phyloP scores from a whole-genome alignment of 2,329 filamentous ascomycete genomes.

The Apiospora sp. region DNA sequence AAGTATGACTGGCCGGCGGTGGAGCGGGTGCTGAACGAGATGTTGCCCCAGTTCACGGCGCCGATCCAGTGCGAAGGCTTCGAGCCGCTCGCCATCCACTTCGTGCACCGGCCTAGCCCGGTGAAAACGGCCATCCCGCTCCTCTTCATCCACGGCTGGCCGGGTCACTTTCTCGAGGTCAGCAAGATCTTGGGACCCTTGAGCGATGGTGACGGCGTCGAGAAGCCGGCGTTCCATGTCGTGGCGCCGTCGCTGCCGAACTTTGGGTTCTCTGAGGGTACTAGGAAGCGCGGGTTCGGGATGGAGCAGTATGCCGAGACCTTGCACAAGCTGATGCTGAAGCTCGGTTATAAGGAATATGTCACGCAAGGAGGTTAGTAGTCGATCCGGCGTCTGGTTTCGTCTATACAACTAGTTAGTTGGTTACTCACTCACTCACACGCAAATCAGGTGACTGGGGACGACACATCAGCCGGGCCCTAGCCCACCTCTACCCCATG shows the following conservation, averaged over 20 bases:
- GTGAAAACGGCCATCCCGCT: slow-evolving; percentile 41
- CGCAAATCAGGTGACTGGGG: slow-evolving; percentile 70
- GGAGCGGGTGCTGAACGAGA: slow-evolving; percentile 44
- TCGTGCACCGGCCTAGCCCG: slow-evolving; percentile 45
- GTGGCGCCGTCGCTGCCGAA: slow-evolving; percentile 66
- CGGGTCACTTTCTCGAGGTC: slow-evolving; percentile 74
- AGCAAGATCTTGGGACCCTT: slow-evolving; percentile 65
- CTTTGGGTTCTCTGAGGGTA: slow-evolving; percentile 55
- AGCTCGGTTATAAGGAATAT: slow-evolving; percentile 70
- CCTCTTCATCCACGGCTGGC: slow-evolving; percentile 54
- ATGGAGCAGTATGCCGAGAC: slow-evolving; percentile 69
- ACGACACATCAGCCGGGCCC: slow-evolving; percentile 67
- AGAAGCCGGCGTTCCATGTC: slow-evolving; percentile 58
- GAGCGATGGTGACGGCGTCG: slow-evolving; percentile 42
- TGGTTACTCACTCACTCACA: slow-evolving; percentile 41
- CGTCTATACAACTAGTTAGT: neutral
- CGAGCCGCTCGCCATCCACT: slow-evolving; percentile 47
- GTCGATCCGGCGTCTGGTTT: neutral
- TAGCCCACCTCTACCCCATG: slow-evolving; percentile 66
- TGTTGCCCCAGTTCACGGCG: slow-evolving; percentile 46
- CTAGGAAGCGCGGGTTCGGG: slow-evolving; percentile 61
- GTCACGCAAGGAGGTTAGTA: slow-evolving; percentile 42
- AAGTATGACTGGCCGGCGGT: slow-evolving; percentile 46
- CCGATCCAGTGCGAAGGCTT: slow-evolving; percentile 48
- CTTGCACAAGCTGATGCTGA: slow-evolving; percentile 72